These are phyloP conservation scores for Stagonosporopsis vannaccii DNA, from an alignment of 2,329 filamentous ascomycete species.

Conservation along the genomic window DNA sequence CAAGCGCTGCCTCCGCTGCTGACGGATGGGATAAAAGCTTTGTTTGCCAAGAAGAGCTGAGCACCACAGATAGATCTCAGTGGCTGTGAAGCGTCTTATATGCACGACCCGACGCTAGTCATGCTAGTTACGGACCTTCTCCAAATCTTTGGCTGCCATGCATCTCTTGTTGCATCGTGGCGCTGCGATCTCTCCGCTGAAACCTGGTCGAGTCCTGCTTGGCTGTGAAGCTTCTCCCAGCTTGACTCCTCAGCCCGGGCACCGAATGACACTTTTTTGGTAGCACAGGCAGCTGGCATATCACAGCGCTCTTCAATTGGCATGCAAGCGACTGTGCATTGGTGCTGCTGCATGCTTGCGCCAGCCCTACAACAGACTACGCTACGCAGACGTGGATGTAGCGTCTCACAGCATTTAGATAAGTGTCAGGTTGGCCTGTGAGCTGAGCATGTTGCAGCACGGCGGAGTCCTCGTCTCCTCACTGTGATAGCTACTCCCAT, in stretches of 20 bases:
- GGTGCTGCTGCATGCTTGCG: slow-evolving; percentile 3
- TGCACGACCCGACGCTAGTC: slow-evolving; percentile 3
- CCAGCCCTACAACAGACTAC: slow-evolving; percentile 12
- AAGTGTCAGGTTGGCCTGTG: slow-evolving; percentile 1
- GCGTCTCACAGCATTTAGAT: slow-evolving; percentile 8
- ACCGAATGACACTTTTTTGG: neutral
- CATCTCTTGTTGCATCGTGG: slow-evolving; percentile 10
- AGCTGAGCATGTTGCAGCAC: neutral
- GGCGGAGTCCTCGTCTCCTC: neutral
- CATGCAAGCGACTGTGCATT: slow-evolving; percentile 1
- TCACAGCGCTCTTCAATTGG: slow-evolving; percentile 4
- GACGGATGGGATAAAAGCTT: slow-evolving; percentile 5
- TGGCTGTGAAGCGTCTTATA: slow-evolving; percentile 11
- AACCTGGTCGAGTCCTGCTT: slow-evolving; percentile 15
- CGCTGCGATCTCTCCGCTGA: slow-evolving; percentile 6
- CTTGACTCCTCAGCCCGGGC: slow-evolving; percentile 17
- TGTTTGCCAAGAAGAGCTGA: slow-evolving; percentile 15
- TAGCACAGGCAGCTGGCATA: slow-evolving; percentile 5
- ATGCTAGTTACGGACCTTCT: slow-evolving; percentile 4
- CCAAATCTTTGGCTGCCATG: slow-evolving; percentile 5
- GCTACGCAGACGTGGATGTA: neutral
- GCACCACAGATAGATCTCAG: slow-evolving; percentile 5
- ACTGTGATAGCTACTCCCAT: neutral
- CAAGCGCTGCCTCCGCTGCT: slow-evolving; percentile 2
- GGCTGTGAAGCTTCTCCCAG: slow-evolving; percentile 22